Base-by-base conservation (phyloP, 192 early-diverging fungal species). In the Rhizophagus clarus region DNA sequence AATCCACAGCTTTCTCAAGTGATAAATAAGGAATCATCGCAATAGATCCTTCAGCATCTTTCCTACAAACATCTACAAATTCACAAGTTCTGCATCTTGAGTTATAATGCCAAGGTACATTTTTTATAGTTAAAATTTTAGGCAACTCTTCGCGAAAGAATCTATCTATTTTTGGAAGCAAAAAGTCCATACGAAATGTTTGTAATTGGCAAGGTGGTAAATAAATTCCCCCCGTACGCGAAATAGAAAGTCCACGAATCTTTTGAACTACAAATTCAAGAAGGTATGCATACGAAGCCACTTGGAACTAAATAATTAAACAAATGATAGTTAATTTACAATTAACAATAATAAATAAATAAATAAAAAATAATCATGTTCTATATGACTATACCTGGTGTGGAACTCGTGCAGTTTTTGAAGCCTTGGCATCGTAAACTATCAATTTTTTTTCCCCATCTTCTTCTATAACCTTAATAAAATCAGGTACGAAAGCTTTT, bases 171-270 rank as follows among this genome's bases (percentile, higher is more conserved):
- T 75, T 79, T 14, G 78, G 79, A 42, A 80, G 49, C 14, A 79
- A 56, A 47, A 83, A 80, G n/a, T 83, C 82, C 17, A 80, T 47
- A 71, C 82, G 82, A 80, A 83, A 83, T n/a, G 78, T 73, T 31
- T 49, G 68, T 24, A 72, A 51, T 49, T 79, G 61, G 8, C 60
- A 20, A 12, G 61, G 71, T 14, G 82, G 72, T 22, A 83, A 40
- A 69, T 49, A 83, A 61, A 83, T 72, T 31, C 82, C 78, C 29
- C 82, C 82, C 1, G 63, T 47, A 31, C 24, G 22, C n/a, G 80
- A 71, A 14, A 83, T 47, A 28, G 40, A 40, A 40, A 83, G 7
- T 24, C 34, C 62, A 47, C 79, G 77, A 3, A 83, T 80, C n/a
- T 76, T 47, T 17, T 37, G 40, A 31, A 68, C 32, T 24, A 80